Conservation (phyloP, 805 yeast species). For the Schizosaccharomyces cryophilus region DNA sequence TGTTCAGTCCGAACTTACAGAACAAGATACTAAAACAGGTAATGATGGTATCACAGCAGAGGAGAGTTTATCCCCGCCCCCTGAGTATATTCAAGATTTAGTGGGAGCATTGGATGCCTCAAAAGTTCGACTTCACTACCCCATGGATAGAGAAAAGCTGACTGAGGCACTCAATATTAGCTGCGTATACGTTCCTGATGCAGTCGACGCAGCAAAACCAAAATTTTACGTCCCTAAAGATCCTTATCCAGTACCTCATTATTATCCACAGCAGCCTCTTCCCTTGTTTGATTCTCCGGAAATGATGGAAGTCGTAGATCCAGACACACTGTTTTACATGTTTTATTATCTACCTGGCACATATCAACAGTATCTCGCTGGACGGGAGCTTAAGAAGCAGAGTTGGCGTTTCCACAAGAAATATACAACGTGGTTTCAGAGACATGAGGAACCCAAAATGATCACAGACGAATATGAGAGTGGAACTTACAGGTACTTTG, state of each 20-base stretch:
- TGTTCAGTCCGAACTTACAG: not conserved
- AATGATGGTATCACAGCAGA: too few species aligned
- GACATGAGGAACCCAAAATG: slow-evolving; percentile 29
- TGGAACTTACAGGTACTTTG: slow-evolving; percentile 57
- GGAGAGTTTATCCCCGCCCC: not conserved
- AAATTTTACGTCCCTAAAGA: slow-evolving; percentile 48
- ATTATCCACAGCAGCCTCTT: slow-evolving; percentile 66
- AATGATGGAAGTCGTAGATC: slow-evolving; percentile 45
- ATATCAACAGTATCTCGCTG: slow-evolving; percentile 51
- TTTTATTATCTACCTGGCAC: slow-evolving; percentile 67
- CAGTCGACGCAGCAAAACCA: slow-evolving; percentile 71
- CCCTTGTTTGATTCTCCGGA: slow-evolving; percentile 27
- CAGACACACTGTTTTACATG: slow-evolving; percentile 73
- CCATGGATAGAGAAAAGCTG: slow-evolving; percentile 6
- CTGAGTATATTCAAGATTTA: not conserved
- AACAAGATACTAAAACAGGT: too few species aligned
- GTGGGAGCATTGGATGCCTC: not conserved
- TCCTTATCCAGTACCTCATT: slow-evolving; percentile 73
- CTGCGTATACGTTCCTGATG: slow-evolving; percentile 52
- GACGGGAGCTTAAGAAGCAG: slow-evolving; percentile 50
- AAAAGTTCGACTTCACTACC: not conserved
- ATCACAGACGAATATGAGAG: slow-evolving; percentile 21
- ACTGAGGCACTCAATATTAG: slow-evolving; percentile 3
- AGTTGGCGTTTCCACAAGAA: slow-evolving; percentile 65
- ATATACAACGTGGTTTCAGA: slow-evolving; percentile 58